These are phyloP conservation scores for Blastobotrys proliferans DNA, from an alignment of 1,139 yeast species.

Conservation along the genomic window DNA sequence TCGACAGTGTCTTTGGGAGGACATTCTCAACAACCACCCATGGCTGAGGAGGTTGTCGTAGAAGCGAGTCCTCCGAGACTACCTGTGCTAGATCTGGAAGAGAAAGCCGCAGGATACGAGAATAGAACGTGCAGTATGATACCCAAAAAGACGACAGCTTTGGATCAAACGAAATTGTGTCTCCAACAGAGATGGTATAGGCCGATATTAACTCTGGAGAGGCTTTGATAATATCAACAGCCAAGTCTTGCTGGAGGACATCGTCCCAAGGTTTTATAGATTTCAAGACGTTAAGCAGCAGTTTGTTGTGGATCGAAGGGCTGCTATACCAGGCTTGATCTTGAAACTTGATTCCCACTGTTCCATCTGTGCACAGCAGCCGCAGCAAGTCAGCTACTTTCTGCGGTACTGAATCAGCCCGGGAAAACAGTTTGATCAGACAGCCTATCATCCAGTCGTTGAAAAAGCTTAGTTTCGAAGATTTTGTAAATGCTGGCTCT, in stretches of 20 bases:
- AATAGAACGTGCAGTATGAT: slow-evolving; percentile 61
- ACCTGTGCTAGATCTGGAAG: slow-evolving; percentile 39
- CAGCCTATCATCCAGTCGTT: slow-evolving; percentile 72
- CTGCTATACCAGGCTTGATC: slow-evolving; percentile 53
- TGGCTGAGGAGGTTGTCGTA: no score
- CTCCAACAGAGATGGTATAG: slow-evolving; percentile 48
- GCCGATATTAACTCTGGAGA: slow-evolving; percentile 74
- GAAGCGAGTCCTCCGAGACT: no score
- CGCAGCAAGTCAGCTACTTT: slow-evolving; percentile 49
- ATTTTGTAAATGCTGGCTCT: slow-evolving; percentile 60
- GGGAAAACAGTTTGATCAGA: slow-evolving; percentile 49
- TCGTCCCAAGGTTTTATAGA: slow-evolving; percentile 81
- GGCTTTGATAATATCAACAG: slow-evolving; percentile 46
- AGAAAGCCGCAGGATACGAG: slow-evolving; percentile 54
- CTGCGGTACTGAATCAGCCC: slow-evolving; percentile 33
- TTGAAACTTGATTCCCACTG: slow-evolving; percentile 59
- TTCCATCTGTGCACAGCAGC: slow-evolving; percentile 47
- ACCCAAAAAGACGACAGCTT: slow-evolving; percentile 77
- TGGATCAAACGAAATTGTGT: slow-evolving; percentile 60
- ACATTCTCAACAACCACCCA: slow-evolving; percentile 49
- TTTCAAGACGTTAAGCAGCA: slow-evolving; percentile 58
- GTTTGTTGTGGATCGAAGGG: slow-evolving; percentile 45
- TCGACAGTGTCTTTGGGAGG: slow-evolving; percentile 64
- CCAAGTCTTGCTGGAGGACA: slow-evolving; percentile 54
- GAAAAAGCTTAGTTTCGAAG: slow-evolving; percentile 69